Percentiles rank a stretch among this genome's conserved stretches.
phyloP scores from a whole-genome alignment of 2,329 filamentous ascomycete species.

The Paecilomyces formosus region DNA sequence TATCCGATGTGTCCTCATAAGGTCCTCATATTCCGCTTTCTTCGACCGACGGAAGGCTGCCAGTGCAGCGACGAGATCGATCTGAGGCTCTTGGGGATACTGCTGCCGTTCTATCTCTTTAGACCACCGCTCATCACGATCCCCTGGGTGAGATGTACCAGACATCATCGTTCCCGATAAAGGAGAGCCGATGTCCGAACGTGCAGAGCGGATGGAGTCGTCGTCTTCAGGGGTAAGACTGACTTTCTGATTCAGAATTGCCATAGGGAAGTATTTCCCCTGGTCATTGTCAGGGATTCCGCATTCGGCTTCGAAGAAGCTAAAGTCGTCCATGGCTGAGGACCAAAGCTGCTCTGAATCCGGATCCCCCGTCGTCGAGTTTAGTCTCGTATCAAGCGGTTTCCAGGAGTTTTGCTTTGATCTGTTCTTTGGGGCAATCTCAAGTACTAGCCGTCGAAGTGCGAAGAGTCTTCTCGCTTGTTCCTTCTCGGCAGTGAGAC shows the following conservation, averaged over 20 bases:
- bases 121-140: background rate
- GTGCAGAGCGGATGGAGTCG: conserved; percentile 11
- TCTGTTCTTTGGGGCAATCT: conserved; percentile 34
- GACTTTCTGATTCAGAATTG: conserved; percentile 36
- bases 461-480: conserved; percentile 48
- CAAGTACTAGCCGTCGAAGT: conserved; percentile 48
- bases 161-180: conserved; percentile 4
- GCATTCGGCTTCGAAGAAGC: conserved; percentile 55
- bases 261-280: conserved; percentile 37
- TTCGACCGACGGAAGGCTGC: conserved; percentile 47
- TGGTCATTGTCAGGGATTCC: conserved; percentile 40
- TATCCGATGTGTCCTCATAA: conserved; percentile 17
- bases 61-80: conserved; percentile 49
- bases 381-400: conserved; percentile 39
- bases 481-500: conserved; percentile 41
- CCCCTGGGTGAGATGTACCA: background rate
- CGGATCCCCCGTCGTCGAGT: conserved; percentile 51
- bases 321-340: conserved; percentile 53
- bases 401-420: conserved; percentile 26
- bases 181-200: conserved; percentile 8
- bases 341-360: conserved; percentile 55
- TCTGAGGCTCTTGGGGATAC: conserved; percentile 10
- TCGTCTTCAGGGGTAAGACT: conserved; percentile 31
- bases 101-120: conserved; percentile 7
- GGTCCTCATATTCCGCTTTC: conserved; percentile 42